phyloP scores from a whole-genome alignment of 2,329 filamentous ascomycete species.

The Albifimbria verrucaria region DNA sequence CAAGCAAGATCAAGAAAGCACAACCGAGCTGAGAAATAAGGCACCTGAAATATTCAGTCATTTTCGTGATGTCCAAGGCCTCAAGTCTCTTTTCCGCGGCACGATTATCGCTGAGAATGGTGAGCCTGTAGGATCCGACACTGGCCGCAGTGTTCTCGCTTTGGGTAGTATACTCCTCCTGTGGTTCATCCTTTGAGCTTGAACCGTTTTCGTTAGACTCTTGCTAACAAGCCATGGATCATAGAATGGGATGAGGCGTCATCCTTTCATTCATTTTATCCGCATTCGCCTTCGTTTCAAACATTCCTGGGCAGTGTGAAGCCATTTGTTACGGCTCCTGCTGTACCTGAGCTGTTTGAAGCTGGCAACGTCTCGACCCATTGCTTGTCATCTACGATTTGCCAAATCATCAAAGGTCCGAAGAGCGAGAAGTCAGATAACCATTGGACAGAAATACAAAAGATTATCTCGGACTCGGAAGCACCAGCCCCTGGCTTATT shows the following conservation, averaged over 20 bases:
- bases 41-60: neutral
- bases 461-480: neutral
- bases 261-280: neutral
- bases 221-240: constrained; percentile 20
- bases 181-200: neutral
- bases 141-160: neutral
- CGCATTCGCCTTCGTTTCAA: neutral
- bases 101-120: neutral
- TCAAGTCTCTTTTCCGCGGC: neutral
- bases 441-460: neutral
- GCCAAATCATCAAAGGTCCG: neutral
- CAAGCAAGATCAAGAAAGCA: neutral
- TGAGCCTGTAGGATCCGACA: neutral
- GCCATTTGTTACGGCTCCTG: neutral
- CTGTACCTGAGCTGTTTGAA: neutral
- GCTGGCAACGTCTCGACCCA: neutral
- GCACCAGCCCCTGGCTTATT: neutral
- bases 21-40: neutral
- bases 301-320: neutral
- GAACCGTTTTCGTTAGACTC: no score
- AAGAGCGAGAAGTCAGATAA: neutral
- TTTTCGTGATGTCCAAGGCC: neutral
- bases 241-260: constrained; percentile 18
- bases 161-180: neutral
- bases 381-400: neutral